These are phyloP conservation scores for Farysia itapuensis DNA, from an alignment of 1,284 basidiomycete species.

Conservation along the genomic window DNA sequence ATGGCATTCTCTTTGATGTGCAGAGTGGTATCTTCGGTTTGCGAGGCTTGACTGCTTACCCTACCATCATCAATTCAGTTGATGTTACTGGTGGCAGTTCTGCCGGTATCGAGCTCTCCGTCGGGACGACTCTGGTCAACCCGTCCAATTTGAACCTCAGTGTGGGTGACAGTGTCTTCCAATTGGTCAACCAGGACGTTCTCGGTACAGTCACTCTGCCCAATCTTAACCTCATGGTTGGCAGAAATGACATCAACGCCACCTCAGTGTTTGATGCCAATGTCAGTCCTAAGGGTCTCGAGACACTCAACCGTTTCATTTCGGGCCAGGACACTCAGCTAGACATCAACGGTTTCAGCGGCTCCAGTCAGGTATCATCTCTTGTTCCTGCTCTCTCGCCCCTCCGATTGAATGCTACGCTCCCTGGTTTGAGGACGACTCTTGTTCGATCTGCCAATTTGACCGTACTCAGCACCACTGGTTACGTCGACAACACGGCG, in stretches of 20 bases:
- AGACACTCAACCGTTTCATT: slow-evolving; percentile 73
- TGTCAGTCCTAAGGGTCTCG: slow-evolving; percentile 66
- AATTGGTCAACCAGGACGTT: slow-evolving; percentile 65
- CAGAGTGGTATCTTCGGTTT: slow-evolving; percentile 70
- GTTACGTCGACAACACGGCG: slow-evolving; percentile 68
- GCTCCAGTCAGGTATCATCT: slow-evolving; percentile 69
- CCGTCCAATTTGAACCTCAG: slow-evolving; percentile 71
- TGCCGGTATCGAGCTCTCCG: slow-evolving; percentile 68
- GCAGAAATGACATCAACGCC: slow-evolving; percentile 51
- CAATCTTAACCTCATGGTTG: slow-evolving; percentile 43
- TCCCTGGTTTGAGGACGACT: slow-evolving; percentile 69
- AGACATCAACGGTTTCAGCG: slow-evolving; percentile 64
- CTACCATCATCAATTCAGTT: slow-evolving; percentile 67
- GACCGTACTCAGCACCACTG: slow-evolving; percentile 71
- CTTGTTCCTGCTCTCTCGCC: slow-evolving; percentile 69
- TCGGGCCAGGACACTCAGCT: slow-evolving; percentile 61
- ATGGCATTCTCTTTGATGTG: slow-evolving; percentile 75
- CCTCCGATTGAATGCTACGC: slow-evolving; percentile 66
- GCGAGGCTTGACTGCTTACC: slow-evolving; percentile 68
- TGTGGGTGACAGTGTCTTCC: slow-evolving; percentile 61
- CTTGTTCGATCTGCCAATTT: slow-evolving; percentile 67
- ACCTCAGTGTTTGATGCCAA: slow-evolving; percentile 66
- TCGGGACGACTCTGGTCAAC: slow-evolving; percentile 68
- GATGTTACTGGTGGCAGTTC: slow-evolving; percentile 72
- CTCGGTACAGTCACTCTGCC: slow-evolving; percentile 48